Conservation (phyloP, 2,329 filamentous ascomycete genomes). For the Paradendryphiella salina region DNA sequence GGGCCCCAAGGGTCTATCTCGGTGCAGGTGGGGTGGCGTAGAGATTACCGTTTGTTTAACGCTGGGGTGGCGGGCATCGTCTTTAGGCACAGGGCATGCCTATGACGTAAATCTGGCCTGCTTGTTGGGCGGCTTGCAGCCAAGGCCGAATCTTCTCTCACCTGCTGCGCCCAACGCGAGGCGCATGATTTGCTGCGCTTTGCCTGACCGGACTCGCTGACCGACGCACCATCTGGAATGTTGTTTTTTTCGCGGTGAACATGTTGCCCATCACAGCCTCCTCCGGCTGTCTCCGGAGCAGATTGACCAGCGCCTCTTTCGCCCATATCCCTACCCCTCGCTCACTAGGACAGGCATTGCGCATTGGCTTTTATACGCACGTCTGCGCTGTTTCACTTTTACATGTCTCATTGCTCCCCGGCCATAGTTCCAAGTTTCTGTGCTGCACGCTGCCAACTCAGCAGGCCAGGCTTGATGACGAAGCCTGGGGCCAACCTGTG, state of each 20-base stretch:
- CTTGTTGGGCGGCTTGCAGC: conserved; percentile 13
- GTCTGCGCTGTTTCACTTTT: background rate
- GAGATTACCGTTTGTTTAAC: conserved; percentile 23
- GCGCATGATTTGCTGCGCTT: conserved; percentile 16
- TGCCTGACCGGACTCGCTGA: conserved; percentile 13
- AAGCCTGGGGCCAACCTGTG: conserved; percentile 18
- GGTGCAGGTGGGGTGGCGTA: conserved; percentile 24
- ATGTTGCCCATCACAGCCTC: background rate
- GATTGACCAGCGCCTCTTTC: conserved; percentile 1
- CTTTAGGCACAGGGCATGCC: conserved; percentile 7
- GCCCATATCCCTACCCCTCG: conserved; percentile 2
- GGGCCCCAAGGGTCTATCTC: conserved; percentile 18
- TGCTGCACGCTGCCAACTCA: conserved; percentile 29
- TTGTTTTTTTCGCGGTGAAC: conserved; percentile 6
- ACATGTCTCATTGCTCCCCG: conserved; percentile 2
- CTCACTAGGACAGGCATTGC: background rate
- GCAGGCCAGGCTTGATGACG: conserved; percentile 22
- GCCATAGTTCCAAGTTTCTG: conserved; percentile 17
- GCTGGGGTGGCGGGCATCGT: conserved; percentile 20
- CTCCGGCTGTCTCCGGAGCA: background rate
- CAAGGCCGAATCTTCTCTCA: conserved; percentile 4
- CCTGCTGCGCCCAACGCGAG: conserved; percentile 17
- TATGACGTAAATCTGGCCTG: conserved; percentile 16
- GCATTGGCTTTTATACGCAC: background rate
- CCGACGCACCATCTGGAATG: conserved; percentile 3